Evolutionary conservation across 2,329 filamentous ascomycete species (phyloP), one percentile per base, ranked within the genome.

Genomic region (Dactylonectria estremocensis): DNA sequence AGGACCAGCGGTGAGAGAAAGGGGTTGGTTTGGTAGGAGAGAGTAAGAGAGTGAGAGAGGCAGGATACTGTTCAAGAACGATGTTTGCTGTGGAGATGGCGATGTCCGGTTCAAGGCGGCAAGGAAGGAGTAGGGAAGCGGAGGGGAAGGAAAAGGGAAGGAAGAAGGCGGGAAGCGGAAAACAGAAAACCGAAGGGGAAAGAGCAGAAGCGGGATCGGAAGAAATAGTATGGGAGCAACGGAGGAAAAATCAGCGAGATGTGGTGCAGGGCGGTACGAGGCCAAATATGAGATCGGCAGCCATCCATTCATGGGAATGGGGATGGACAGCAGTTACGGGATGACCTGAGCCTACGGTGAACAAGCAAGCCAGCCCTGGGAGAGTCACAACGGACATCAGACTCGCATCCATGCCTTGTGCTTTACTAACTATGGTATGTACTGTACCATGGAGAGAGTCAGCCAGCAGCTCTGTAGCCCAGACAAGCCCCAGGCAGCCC

Each of bases 201-300:
- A 55, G 64, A 69, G 58, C 55, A 69, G 61, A 66, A 66, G 63
- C 66, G 59, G 33, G 58, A 66, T 49, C 46, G 24, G 57, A 68
- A 45, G 60, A 70, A 59, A 63, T 60, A 68, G 60, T 64, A 67
- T 54, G 65, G 54, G 52, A 65, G 61, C 57, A 35, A 43, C 40
- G 50, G 61, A 31, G 54, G 35, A 45, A 65, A 55, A 61, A 13
- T 28, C 45, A 55, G 60, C 48, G 24, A 58, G 64, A 54, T 43
- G 48, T 62, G 54, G 60, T 65, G 65, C 58, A 68, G 66, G 53
- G 58, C 60, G 53, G 58, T 59, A 69, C 64, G 67, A 61, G 46
- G 60, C 59, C 61, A 71, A 68, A 73, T 72, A 60, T 66, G 67
- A 74, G 72, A 74, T 75, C 72, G 70, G 68, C 73, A 72, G 62